These are phyloP conservation scores for Berberis vulgaris DNA, from an alignment of 164 flowering plant species.

Conservation along the genomic window DNA sequence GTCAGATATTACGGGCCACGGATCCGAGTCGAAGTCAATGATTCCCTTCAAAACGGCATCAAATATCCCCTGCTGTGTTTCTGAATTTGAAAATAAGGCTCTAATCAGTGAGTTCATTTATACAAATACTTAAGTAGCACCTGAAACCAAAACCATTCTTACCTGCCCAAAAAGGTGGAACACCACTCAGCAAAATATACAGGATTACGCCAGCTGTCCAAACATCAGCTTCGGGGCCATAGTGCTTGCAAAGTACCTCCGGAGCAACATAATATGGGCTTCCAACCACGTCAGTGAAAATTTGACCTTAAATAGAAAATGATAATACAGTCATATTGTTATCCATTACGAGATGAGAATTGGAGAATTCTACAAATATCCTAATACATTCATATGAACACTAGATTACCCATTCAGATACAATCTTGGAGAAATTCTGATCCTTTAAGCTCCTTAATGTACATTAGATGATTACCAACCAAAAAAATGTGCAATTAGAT, in stretches of 20 bases:
- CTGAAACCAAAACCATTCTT: slow-evolving; percentile 45
- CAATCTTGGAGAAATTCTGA: too few species aligned
- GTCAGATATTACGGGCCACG: slow-evolving; percentile 94
- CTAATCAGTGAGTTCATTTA: neutral
- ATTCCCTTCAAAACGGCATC: slow-evolving; percentile 85
- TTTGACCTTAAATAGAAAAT: slow-evolving; percentile 51
- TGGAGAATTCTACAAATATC: too few species aligned
- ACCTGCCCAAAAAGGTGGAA: slow-evolving; percentile 99
- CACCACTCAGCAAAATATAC: slow-evolving; percentile 90
- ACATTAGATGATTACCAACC: too few species aligned
- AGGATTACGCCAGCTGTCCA: slow-evolving; percentile 99
- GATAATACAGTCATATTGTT: neutral
- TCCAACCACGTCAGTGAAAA: slow-evolving; percentile 94
- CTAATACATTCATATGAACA: too few species aligned
- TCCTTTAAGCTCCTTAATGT: too few species aligned
- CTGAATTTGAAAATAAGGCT: slow-evolving; percentile 31
- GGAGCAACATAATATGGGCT: slow-evolving; percentile 99
- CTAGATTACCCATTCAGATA: too few species aligned
- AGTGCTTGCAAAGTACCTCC: slow-evolving; percentile 90
- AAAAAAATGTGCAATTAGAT: too few species aligned
- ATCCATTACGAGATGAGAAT: too few species aligned
- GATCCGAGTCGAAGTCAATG: slow-evolving; percentile 93
- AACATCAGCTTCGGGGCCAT: slow-evolving; percentile 94
- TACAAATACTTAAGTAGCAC: slow-evolving; percentile 9
- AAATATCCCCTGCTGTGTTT: slow-evolving; percentile 64